Base-by-base conservation (phyloP, 1,139 yeast genomes). In the Protomyces gravidus region DNA sequence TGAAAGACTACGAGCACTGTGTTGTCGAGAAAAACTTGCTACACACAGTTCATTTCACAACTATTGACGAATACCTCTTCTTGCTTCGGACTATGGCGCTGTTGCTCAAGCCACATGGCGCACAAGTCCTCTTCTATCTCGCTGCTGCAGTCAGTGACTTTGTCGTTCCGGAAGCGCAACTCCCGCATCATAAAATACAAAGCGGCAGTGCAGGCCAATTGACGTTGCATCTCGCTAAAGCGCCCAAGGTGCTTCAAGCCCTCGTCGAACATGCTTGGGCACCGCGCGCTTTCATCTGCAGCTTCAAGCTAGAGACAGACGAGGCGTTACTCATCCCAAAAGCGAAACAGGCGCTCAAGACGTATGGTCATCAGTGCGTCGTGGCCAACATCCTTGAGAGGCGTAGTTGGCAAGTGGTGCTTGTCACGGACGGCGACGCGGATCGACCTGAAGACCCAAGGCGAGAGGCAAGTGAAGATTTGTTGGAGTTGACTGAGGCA, bases 141-240 rank as follows among this genome's bases (percentile, higher is more conserved):
- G 98, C 98, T 0, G 98, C 98, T 2, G 98, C 98, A 0, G 99
- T 92, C 0, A 87, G 96, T 4, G 99, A 92, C 71, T 92, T 94
- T 72, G 92, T 89, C 73, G 78, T 92, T 48, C 99, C 98, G 1
- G 82, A 81, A 61, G 84, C 90, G 1, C 78, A 87, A 65, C 78
- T 89, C 69, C 95, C 97, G 1, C 89, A 88, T 67, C 99, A 92
- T 72, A 92, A 92, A 72, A 92, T 92, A 64, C 98, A 94, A 72
- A 52, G 60, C 25, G 42, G 48, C 82, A 82, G 21, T 81, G 76
- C 15, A 78, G 78, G 1, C 89, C 87, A 86, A 68, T 76, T 92
- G 60, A 81, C 86, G 19, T 89, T 92, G 25, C 86, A 89, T 67
- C 76, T 92, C 65, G 97, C 92, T 68, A 97, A 96, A 15, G 98